Percentiles rank a stretch among this genome's conserved stretches.
Conservation (phyloP, 2,329 filamentous ascomycete genomes). For the Metarhizium guizhouense region DNA sequence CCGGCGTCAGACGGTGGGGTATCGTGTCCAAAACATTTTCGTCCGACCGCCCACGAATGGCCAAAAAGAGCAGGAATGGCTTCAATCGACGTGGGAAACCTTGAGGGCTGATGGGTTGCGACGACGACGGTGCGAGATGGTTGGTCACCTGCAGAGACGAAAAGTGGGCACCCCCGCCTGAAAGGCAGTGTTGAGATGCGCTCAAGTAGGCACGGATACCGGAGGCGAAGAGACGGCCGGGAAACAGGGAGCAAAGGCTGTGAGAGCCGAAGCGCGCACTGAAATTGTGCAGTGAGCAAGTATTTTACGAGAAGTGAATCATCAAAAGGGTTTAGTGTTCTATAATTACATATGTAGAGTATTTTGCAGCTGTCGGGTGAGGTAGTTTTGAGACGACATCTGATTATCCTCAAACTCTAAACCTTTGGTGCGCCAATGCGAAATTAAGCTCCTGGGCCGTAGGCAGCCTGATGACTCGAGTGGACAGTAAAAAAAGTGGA, state of each 20-base stretch:
- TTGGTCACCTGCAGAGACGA: not conserved
- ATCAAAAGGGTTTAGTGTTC: not conserved
- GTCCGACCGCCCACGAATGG: not conserved
- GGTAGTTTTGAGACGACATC: not conserved
- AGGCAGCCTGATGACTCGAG: not conserved
- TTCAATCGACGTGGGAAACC: slow-evolving; percentile 2
- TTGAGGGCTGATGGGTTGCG: slow-evolving; percentile 2
- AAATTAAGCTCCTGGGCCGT: no score
- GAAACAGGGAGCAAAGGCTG: not conserved
- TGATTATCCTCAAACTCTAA: not conserved
- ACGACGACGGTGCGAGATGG: not conserved
- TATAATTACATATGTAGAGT: not conserved
- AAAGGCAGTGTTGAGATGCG: not conserved
- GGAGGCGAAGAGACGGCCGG: no score
- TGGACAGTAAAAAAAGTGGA: not conserved
- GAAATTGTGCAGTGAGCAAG: not conserved
- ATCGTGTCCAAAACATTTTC: slow-evolving; percentile 6
- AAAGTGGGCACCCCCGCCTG: slow-evolving; percentile 5
- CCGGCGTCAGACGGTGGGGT: slow-evolving; percentile 20
- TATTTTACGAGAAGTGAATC: not conserved
- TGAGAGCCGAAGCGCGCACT: not conserved
- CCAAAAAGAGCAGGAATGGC: not conserved
- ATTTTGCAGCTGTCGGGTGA: not conserved
- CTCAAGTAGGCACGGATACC: not conserved
- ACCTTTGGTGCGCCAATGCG: no score